A percentile compares a stretch with the other conserved stretches of the same genome.
These are phyloP conservation scores for Rhizophagus clarus DNA, from an alignment of 192 early-diverging fungal species.

Conservation along the genomic window DNA sequence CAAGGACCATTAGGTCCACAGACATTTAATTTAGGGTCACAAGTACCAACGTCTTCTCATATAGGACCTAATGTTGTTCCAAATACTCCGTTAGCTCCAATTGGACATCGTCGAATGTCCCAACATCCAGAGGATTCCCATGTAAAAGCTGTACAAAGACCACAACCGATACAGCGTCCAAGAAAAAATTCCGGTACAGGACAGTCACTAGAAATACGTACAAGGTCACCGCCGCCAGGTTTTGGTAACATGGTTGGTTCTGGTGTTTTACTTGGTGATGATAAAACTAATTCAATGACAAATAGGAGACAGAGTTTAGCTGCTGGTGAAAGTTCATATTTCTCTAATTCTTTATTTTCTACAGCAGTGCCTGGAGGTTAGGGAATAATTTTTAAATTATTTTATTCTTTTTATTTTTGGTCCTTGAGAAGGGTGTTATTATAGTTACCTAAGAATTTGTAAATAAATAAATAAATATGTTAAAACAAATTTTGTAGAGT, in stretches of 20 bases:
- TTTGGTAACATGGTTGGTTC: conserved; percentile 28
- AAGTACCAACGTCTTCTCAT: conserved; percentile 37
- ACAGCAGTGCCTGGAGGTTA: conserved; percentile 29
- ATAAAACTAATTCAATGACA: conserved; percentile 10
- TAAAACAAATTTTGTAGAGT: background rate
- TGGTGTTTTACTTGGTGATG: conserved; percentile 6
- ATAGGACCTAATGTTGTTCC: conserved; percentile 37
- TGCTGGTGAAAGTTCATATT: conserved; percentile 19
- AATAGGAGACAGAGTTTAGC: conserved; percentile 26
- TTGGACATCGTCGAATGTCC: conserved; percentile 47
- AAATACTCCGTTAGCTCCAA: conserved; percentile 45
- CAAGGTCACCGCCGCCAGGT: conserved; percentile 29
- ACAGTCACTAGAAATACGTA: background rate
- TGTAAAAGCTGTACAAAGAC: conserved; percentile 45
- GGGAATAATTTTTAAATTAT: conserved; percentile 3
- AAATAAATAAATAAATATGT: background rate
- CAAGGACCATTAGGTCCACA: conserved; percentile 30
- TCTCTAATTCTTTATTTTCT: conserved; percentile 31
- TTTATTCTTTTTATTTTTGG: background rate
- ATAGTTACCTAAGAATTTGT: background rate
- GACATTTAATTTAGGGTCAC: conserved; percentile 29
- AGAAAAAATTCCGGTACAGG: conserved; percentile 13
- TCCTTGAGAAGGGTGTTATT: background rate
- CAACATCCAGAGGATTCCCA: conserved; percentile 40
- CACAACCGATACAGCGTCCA: conserved; percentile 46